Conservation (phyloP, 257 asterid genomes). For the Solanum sejunctum region DNA sequence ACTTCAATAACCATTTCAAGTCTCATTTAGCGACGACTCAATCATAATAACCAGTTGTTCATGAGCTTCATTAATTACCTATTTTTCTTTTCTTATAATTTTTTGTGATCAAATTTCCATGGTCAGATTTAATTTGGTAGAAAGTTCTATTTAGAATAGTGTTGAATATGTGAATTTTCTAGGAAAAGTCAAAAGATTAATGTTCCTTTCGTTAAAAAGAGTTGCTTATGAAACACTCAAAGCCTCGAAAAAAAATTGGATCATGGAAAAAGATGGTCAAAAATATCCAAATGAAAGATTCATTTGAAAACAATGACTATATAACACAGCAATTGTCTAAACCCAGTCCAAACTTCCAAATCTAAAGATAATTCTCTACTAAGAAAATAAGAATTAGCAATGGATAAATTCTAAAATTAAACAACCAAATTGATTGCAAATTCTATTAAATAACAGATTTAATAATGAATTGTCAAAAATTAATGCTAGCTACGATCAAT, state of each 20-base stretch:
- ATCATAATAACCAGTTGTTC: background rate
- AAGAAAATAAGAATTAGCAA: background rate
- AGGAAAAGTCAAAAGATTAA: background rate
- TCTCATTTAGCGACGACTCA: background rate
- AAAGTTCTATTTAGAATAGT: background rate
- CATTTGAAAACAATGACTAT: background rate
- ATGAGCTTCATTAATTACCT: background rate
- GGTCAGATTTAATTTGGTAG: background rate
- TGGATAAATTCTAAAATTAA: background rate
- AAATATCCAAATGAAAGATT: background rate
- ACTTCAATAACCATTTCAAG: background rate
- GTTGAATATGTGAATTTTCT: background rate
- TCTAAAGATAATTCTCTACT: background rate
- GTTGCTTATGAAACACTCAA: conserved; percentile 3
- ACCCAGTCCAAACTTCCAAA: background rate
- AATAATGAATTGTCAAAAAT: background rate
- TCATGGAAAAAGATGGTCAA: background rate
- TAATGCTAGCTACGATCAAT: background rate
- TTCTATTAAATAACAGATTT: background rate
- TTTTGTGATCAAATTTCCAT: background rate
- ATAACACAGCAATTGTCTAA: background rate
- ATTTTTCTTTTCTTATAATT: background rate
- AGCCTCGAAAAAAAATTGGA: background rate
- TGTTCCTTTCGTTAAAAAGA: background rate
- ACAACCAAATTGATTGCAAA: background rate